Base-by-base conservation (phyloP, 2,329 filamentous ascomycete genomes). In the Neonectria coccinea region DNA sequence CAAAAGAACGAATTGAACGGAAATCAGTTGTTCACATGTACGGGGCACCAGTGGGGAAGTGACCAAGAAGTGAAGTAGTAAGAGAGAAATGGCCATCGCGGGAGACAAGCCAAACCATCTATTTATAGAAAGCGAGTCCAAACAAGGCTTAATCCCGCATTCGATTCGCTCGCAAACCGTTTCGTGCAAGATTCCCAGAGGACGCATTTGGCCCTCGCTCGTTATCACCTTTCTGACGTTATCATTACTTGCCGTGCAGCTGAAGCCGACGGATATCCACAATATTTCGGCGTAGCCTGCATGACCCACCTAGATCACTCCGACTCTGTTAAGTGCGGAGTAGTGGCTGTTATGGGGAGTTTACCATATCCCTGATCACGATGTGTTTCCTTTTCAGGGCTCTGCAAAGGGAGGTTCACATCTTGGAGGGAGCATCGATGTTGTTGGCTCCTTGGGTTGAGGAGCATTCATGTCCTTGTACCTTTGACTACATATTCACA, bases 191-290 rank as follows among this genome's bases (percentile, higher is more conserved):
- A 29, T 14, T 48, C 12, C 1, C 25, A n/a, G 14, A 10, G 8
- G 12, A 22, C 42, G 20, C 42, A 45, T 8, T 45, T 12, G 11
- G 42, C 20, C 20, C 14, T 14, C 20, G 25, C 25, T 27, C 12
- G 14, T 27, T 27, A 25, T 48, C 14, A n/a, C 45, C 22, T 27
- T 48, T 48, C 45, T 29, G 45, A 27, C 45, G 45, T 48, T 48
- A 29, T 48, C 44, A 47, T 47, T 29, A n/a, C 25, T 27, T 27
- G 22, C 27, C 14, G 6, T 48, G 45, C 12, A 25, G 7, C 14
- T n/a, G 22, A 8, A 8, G 12, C 44, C 20, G 22, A 25, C 20
- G 27, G 14, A 48, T 29, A 27, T 25, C 22, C 22, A 48, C 45
- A 29, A 27, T 27, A 9, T 4, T 5, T 48, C 45, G 45, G 45